A percentile compares a stretch with the other conserved stretches of the same genome.
These are phyloP conservation scores for Mucor plumbeus DNA, from an alignment of 371 early-diverging fungal species.

Conservation along the genomic window DNA sequence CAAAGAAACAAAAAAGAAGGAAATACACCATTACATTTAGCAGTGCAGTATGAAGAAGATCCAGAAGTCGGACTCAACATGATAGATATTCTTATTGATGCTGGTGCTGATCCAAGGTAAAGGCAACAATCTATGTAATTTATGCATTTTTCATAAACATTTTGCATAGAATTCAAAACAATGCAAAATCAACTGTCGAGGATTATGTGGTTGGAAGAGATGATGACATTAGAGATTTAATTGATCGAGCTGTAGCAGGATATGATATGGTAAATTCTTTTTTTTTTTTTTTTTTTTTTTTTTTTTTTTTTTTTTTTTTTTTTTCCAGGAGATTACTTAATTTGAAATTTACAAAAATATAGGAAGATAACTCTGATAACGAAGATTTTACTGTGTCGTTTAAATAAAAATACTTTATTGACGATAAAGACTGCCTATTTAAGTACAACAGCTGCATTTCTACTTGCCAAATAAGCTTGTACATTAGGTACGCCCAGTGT, in stretches of 20 bases:
- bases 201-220: constrained; percentile 23
- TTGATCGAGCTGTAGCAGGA: constrained; percentile 32
- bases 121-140: background rate
- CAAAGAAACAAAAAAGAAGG: constrained; percentile 52
- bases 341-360: background rate
- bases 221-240: constrained; percentile 40
- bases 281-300: too few species aligned
- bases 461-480: constrained; percentile 80
- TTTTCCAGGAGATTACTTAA: background rate
- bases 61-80: constrained; percentile 59
- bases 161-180: constrained; percentile 31
- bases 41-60: constrained; percentile 58
- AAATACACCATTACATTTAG: constrained; percentile 72
- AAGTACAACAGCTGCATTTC: constrained; percentile 85
- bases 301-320: too few species aligned
- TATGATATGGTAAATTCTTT: constrained; percentile 31
- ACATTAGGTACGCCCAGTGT: constrained; percentile 74
- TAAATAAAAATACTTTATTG: constrained; percentile 2
- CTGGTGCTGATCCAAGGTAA: constrained; percentile 63
- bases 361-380: constrained; percentile 24
- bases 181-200: constrained; percentile 24
- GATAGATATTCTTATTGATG: constrained; percentile 55
- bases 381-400: constrained; percentile 18
- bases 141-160: background rate
- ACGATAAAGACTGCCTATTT: constrained; percentile 25